Evolutionary conservation across 73 alveolate genomes (phyloP).

Genomic region (Stentor coeruleus): DNA sequence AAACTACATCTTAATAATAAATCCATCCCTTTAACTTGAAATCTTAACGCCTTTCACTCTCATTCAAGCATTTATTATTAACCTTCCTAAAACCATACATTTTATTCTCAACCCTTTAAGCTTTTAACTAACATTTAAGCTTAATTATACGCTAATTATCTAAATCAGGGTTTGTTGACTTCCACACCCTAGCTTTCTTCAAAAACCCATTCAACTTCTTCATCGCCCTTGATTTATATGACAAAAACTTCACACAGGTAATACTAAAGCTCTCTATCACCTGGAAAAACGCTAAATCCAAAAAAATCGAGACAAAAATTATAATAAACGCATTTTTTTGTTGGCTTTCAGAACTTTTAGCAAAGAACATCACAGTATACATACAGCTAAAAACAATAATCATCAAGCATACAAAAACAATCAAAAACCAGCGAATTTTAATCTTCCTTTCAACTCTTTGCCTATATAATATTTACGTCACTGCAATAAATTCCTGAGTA

Average conservation of each 20-base stretch:
- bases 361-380: neutral
- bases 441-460: neutral
- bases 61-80: too few species aligned
- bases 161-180: neutral
- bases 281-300: neutral
- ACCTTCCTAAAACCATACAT: too few species aligned
- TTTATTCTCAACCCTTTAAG: too few species aligned
- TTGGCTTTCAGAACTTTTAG: neutral
- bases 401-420: neutral
- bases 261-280: neutral
- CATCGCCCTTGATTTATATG: neutral
- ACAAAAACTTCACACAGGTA: neutral
- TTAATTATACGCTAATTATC: too few species aligned
- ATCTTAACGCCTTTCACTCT: too few species aligned
- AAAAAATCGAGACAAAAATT: neutral
- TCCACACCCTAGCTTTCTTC: slow-evolving; percentile 15
- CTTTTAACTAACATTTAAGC: too few species aligned
- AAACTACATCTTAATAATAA: too few species aligned
- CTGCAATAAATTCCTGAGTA: neutral
- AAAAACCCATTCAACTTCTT: neutral
- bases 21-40: too few species aligned
- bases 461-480: neutral
- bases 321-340: neutral
- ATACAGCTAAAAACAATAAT: neutral
- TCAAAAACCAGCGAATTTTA: slow-evolving; percentile 8